Conservation (phyloP, 108 stramenopile species). For the Stephanodiscus minutulus region DNA sequence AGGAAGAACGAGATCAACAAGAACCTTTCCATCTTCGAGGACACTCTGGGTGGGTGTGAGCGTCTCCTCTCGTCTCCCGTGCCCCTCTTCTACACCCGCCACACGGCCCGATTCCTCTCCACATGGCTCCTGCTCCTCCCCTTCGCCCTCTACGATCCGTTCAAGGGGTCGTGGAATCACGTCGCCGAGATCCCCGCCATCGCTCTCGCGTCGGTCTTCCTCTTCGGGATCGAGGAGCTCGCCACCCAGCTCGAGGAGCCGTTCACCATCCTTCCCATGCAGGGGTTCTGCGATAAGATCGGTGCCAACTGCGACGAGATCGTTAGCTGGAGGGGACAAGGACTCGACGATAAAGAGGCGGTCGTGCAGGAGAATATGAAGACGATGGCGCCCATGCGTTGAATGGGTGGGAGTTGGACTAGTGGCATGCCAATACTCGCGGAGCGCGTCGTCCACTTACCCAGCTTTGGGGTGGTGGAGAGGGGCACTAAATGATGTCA, state of each 20-base stretch:
- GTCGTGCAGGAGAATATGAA: neutral
- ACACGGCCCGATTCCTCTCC: constrained; percentile 80
- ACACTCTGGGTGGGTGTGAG: constrained; percentile 68
- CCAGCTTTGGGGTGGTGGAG: neutral
- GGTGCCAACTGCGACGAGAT: constrained; percentile 40
- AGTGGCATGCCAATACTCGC: neutral
- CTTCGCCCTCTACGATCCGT: constrained; percentile 74
- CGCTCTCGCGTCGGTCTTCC: constrained; percentile 58
- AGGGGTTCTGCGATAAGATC: constrained; percentile 80
- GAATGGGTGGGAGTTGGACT: neutral
- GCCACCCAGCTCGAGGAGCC: constrained; percentile 87
- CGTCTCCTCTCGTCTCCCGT: constrained; percentile 72
- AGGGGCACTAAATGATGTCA: too few species aligned
- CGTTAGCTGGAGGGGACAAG: constrained; percentile 42
- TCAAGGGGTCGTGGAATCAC: constrained; percentile 76
- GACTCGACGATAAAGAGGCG: constrained; percentile 15
- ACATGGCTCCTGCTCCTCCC: constrained; percentile 77
- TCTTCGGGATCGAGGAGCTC: constrained; percentile 89
- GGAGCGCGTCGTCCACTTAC: too few species aligned
- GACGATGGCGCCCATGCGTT: constrained; percentile 3
- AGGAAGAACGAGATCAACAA: constrained; percentile 73
- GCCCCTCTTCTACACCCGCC: constrained; percentile 73
- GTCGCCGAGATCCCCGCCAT: constrained; percentile 74
- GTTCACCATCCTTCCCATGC: constrained; percentile 86
- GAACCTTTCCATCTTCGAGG: constrained; percentile 73